A percentile compares a stretch with the other conserved stretches of the same genome.
phyloP scores from a whole-genome alignment of 2,329 filamentous ascomycete species.

The Colletotrichum limetticola region DNA sequence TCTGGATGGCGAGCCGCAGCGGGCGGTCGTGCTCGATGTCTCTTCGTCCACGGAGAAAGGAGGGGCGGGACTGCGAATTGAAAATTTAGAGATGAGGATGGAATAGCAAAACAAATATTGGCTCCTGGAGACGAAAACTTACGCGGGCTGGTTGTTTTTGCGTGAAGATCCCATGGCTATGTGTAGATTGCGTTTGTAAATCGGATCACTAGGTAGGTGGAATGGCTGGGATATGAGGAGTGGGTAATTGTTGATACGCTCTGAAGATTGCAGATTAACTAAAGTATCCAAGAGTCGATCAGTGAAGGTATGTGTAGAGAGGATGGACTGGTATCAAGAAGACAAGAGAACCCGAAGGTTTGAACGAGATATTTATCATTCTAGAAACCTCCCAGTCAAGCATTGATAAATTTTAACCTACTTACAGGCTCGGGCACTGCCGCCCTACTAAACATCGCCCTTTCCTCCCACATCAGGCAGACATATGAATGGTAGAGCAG shows the following conservation, averaged over 20 bases:
- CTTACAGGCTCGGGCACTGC: neutral
- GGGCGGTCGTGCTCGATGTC: neutral
- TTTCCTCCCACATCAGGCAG: neutral
- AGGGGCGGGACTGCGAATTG: neutral
- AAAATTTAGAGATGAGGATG: neutral
- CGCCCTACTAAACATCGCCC: neutral
- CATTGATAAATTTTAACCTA: neutral
- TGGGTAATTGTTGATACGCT: too few relatives aligned
- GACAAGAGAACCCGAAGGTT: neutral
- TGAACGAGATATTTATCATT: neutral
- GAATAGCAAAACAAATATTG: neutral
- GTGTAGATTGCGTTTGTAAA: neutral
- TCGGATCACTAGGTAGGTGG: neutral
- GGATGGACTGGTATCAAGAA: neutral
- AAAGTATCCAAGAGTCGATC: too few relatives aligned
- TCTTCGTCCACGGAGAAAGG: neutral
- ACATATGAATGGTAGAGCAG: too few relatives aligned
- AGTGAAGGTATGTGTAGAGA: too few relatives aligned
- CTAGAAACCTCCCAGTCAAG: neutral
- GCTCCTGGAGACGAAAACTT: neutral
- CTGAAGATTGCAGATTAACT: too few relatives aligned
- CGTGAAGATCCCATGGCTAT: neutral
- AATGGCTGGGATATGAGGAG: neutral
- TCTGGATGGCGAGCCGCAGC: neutral
- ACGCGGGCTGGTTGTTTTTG: neutral